A percentile compares a stretch with the other conserved stretches of the same genome.
Conservation (phyloP, 345 rosid species). For the Iberis pinnata region DNA sequence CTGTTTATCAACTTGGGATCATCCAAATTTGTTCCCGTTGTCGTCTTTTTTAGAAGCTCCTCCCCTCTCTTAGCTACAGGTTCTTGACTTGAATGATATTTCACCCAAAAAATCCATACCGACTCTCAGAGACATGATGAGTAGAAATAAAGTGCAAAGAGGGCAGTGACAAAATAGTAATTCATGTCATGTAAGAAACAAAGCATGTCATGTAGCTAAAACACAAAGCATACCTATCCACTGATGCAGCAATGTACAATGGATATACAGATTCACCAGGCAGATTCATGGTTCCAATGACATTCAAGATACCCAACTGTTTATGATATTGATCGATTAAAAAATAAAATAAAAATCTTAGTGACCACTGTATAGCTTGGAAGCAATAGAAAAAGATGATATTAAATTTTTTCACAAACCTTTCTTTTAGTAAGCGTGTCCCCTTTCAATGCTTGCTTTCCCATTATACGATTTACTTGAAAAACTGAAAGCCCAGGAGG, state of each 20-base stretch:
- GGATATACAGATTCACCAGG: constrained; percentile 73
- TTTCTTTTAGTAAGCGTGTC: constrained; percentile 67
- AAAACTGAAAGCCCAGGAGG: constrained; percentile 80
- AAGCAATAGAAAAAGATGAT: constrained; percentile 10
- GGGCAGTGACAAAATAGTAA: constrained; percentile 10
- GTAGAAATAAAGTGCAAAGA: constrained; percentile 11
- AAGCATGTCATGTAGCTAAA: neutral
- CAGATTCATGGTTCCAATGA: constrained; percentile 67
- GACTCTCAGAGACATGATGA: constrained; percentile 22
- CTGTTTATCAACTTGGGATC: constrained; percentile 60
- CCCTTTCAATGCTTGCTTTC: constrained; percentile 61
- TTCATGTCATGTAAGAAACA: constrained; percentile 18
- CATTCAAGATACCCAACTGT: constrained; percentile 89
- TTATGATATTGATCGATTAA: constrained; percentile 17
- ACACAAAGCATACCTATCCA: constrained; percentile 47
- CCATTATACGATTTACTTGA: constrained; percentile 64
- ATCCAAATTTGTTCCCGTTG: constrained; percentile 66
- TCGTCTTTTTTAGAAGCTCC: constrained; percentile 74
- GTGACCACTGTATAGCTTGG: constrained; percentile 3
- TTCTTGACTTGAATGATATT: constrained; percentile 62
- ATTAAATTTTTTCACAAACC: constrained; percentile 36
- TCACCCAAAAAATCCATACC: constrained; percentile 25
- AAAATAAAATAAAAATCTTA: neutral
- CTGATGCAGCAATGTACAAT: constrained; percentile 65
- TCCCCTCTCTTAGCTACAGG: constrained; percentile 80